Conservation (phyloP, 345 rosid species). For the Triadica sebifera region DNA sequence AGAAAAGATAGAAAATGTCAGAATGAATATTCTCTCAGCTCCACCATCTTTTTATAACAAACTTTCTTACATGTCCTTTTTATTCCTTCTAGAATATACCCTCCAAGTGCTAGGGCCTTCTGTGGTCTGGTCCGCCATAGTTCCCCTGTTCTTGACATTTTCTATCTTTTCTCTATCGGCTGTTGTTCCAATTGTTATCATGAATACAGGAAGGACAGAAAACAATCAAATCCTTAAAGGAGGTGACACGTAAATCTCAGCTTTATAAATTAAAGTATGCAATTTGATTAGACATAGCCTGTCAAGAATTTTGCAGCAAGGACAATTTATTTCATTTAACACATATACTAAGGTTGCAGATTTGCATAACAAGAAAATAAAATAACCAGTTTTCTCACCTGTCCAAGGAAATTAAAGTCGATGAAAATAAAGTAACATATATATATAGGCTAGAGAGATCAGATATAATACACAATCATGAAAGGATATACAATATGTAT, state of each 20-base stretch:
- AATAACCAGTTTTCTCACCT: background rate
- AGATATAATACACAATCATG: background rate
- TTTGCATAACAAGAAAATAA: background rate
- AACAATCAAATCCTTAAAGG: background rate
- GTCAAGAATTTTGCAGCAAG: background rate
- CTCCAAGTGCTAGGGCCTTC: too few relatives aligned
- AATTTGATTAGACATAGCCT: background rate
- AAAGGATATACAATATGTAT: background rate
- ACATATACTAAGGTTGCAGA: background rate
- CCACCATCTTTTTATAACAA: too few relatives aligned
- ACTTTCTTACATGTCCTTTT: too few relatives aligned
- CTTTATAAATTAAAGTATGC: background rate
- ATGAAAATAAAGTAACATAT: background rate
- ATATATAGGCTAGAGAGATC: background rate
- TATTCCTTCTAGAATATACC: too few relatives aligned
- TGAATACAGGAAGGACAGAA: background rate
- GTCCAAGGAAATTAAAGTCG: background rate
- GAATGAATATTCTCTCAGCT: too few relatives aligned
- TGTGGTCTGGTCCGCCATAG: too few relatives aligned
- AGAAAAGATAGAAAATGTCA: too few relatives aligned
- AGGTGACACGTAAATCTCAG: too few relatives aligned
- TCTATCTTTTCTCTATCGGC: too few relatives aligned
- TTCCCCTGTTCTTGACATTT: too few relatives aligned
- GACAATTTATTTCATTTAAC: background rate
- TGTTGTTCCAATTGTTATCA: background rate